phyloP scores from a whole-genome alignment of 805 yeast genomes.

The Wickerhamiella spandovensis region DNA sequence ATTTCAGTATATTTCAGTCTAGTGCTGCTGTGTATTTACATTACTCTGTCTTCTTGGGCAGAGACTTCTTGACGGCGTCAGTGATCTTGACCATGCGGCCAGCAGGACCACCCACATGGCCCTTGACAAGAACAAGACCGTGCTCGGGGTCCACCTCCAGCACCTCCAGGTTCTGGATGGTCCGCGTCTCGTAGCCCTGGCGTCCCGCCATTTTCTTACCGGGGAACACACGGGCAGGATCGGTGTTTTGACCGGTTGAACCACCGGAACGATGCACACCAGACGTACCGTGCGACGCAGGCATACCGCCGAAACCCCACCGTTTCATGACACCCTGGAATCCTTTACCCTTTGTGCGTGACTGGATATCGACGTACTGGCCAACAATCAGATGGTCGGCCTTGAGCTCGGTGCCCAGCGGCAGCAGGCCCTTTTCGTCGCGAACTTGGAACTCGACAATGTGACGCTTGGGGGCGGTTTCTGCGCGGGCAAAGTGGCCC shows the following conservation, averaged over 20 bases:
- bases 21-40: not conserved
- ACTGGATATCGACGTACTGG: constrained; percentile 69
- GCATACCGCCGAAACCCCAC: constrained; percentile 76
- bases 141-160: constrained; percentile 68
- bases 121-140: constrained; percentile 74
- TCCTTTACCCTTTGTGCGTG: constrained; percentile 85
- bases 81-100: constrained; percentile 60
- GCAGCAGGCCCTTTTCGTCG: constrained; percentile 48
- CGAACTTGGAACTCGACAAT: constrained; percentile 72
- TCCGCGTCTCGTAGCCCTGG: constrained; percentile 69
- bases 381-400: constrained; percentile 81
- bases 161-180: constrained; percentile 64
- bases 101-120: constrained; percentile 82
- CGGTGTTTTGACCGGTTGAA: constrained; percentile 90
- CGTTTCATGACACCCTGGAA: constrained; percentile 97
- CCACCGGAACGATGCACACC: constrained; percentile 90
- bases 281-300: constrained; percentile 93
- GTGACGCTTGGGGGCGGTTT: constrained; percentile 69
- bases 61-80: constrained; percentile 47
- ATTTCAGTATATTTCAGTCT: too few species aligned
- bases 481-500: constrained; percentile 66
- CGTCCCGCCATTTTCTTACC: constrained; percentile 98
- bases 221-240: constrained; percentile 91
- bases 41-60: constrained; percentile 5
- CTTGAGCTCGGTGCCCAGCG: constrained; percentile 61